Base-by-base conservation (phyloP, 345 rosid species). In the Pelargonium nanum region DNA sequence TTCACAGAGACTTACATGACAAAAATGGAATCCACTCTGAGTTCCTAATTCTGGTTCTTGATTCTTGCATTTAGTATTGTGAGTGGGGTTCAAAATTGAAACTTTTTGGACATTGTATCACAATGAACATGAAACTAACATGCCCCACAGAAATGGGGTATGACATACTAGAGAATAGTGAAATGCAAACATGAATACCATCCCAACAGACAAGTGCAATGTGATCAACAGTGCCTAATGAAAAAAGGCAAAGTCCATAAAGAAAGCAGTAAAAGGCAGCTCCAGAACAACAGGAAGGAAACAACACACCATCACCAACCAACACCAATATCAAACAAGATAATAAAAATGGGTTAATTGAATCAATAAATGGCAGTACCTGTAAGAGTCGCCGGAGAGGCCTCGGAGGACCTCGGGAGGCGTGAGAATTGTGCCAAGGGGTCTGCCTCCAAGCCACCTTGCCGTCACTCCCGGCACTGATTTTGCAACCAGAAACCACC, bases 381-480 rank as follows among this genome's bases (percentile, higher is more conserved):
- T 87, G 97, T 15, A 87, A 77, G 68, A 89, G 82, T 17, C 93
- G 89, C 65, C 98, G 72, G 8, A 92, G 91, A 6, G 95, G 91
- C 51, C 95, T 75, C 2, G 93, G 89, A 0, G 95, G 93, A 56
- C 96, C 97, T 60, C 92, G 78, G 15, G 91, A 89, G 3, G 89
- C 95, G 58, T 89, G 95, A 52, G 97, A 83, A 66, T 82, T 91
- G 65, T 87, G 97, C 95, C 95, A 89, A 12, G 96, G 96, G 5
- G 91, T 89, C 76, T 92, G 97, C 57, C 87, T 79, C 98, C 98
- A 89, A 22, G 93, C 88, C 23, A 89, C 79, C 67, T 80, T 84
- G 2, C 97, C 98, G 56, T 92, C 97, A 73, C 97, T 85, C 8
- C 97, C 98, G 0, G 97, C 97, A 66, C 95, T 89, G 22, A 92